These are phyloP conservation scores for Withania somnifera DNA, from an alignment of 305 asterid genomes.

Conservation along the genomic window DNA sequence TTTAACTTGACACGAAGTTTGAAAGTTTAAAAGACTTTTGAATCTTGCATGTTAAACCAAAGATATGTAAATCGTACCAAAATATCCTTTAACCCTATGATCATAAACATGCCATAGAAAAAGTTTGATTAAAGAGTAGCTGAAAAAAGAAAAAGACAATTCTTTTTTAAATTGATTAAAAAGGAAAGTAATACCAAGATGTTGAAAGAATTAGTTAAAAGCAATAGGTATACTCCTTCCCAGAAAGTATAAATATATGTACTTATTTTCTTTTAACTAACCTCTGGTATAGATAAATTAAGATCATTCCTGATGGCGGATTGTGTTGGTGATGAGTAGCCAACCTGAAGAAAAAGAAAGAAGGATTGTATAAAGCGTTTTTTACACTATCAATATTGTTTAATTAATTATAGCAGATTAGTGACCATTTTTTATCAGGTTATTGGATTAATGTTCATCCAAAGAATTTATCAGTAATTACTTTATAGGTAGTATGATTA, in stretches of 20 bases:
- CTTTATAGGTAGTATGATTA: background rate
- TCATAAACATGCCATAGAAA: background rate
- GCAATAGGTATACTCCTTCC: too few species aligned
- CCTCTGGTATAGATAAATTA: slow-evolving; percentile 76
- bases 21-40: background rate
- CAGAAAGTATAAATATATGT: too few species aligned
- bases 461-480: background rate
- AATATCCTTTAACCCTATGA: background rate
- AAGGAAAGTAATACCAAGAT: background rate
- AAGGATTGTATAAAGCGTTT: too few species aligned
- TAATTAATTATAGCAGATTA: too few species aligned
- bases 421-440: background rate
- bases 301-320: slow-evolving; percentile 58
- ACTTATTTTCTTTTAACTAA: slow-evolving; percentile 23
- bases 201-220: too few species aligned
- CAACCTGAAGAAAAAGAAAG: slow-evolving; percentile 38
- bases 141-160: too few species aligned
- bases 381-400: too few species aligned
- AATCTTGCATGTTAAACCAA: too few species aligned
- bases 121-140: too few species aligned
- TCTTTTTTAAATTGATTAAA: background rate
- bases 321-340: slow-evolving; percentile 93
- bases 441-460: background rate
- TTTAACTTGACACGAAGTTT: background rate
- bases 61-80: background rate